A percentile compares a stretch with the other conserved stretches of the same genome.
Evolutionary conservation across 2,329 filamentous ascomycete genomes (phyloP).

Genomic region (Monosporascus sp.): DNA sequence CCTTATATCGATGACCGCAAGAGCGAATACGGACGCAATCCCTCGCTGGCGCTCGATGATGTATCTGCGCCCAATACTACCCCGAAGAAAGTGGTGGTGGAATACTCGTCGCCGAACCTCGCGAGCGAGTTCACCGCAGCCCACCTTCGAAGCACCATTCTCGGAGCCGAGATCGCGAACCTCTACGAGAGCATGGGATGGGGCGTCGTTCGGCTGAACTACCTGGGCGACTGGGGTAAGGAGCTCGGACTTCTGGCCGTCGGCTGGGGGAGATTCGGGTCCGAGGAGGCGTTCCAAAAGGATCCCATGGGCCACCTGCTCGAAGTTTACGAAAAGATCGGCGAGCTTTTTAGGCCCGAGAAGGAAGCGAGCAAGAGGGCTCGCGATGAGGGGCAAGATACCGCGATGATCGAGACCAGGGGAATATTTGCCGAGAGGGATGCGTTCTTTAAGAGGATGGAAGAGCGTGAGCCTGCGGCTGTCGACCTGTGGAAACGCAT

Average conservation of each 20-base stretch:
- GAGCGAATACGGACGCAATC: conserved; percentile 54
- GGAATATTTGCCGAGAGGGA: conserved; percentile 43
- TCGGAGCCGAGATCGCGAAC: conserved; percentile 63
- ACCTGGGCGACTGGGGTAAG: conserved; percentile 71
- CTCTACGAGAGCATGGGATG: conserved; percentile 61
- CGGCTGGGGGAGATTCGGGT: conserved; percentile 61
- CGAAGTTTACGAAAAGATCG: conserved; percentile 63
- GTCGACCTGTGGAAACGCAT: conserved; percentile 50
- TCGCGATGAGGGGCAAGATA: conserved; percentile 34
- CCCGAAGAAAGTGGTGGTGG: conserved; percentile 50
- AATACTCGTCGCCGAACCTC: conserved; percentile 72
- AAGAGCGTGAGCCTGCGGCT: conserved; percentile 49
- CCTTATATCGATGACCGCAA: conserved; percentile 54
- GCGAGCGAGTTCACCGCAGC: conserved; percentile 67
- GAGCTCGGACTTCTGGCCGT: conserved; percentile 60
- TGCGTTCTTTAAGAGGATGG: conserved; percentile 55
- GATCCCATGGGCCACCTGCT: conserved; percentile 66
- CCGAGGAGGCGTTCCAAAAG: conserved; percentile 55
- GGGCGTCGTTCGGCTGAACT: conserved; percentile 65
- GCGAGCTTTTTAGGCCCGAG: conserved; percentile 48
- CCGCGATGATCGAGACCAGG: conserved; percentile 30
- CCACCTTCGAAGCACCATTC: conserved; percentile 65
- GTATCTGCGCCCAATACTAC: conserved; percentile 13
- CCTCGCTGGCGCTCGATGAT: conserved; percentile 28
- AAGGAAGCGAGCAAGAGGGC: conserved; percentile 47